Evolutionary conservation across 805 yeast genomes (phyloP).

Genomic region (Yamadazyma ubonensis): DNA sequence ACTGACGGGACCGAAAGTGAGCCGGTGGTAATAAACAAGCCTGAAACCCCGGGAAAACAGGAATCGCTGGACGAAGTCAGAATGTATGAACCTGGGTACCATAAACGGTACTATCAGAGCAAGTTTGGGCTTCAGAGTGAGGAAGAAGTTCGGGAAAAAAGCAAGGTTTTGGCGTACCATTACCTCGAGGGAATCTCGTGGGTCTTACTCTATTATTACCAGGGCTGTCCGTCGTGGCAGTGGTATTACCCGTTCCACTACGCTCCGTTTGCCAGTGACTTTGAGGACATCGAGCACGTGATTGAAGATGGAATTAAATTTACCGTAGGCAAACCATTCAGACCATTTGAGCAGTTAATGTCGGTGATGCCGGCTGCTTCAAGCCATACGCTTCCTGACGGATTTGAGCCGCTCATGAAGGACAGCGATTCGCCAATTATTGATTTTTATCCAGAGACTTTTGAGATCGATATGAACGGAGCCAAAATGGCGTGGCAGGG

Average conservation of each 20-base stretch:
- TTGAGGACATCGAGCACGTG: conserved; percentile 52
- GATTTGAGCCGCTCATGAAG: conserved; percentile 80
- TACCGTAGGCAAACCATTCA: conserved; percentile 71
- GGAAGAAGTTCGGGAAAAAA: conserved; percentile 52
- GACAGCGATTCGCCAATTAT: conserved; percentile 76
- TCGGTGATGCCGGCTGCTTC: conserved; percentile 94
- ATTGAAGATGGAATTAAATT: conserved; percentile 53
- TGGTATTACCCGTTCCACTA: conserved; percentile 98
- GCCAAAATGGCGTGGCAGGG: conserved; percentile 96
- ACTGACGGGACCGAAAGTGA: conserved; percentile 11
- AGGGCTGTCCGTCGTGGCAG: conserved; percentile 98
- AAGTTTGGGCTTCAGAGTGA: conserved; percentile 64
- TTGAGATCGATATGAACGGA: conserved; percentile 93
- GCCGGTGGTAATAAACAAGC: conserved; percentile 14
- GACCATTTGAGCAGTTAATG: conserved; percentile 93
- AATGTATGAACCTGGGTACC: conserved; percentile 86
- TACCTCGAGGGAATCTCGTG: conserved; percentile 97
- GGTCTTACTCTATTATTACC: conserved; percentile 91
- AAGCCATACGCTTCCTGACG: conserved; percentile 78
- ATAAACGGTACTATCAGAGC: conserved; percentile 70
- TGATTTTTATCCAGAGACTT: conserved; percentile 87
- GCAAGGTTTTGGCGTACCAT: conserved; percentile 60
- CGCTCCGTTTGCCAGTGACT: conserved; percentile 96
- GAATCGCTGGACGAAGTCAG: conserved; percentile 51
- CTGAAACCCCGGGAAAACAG: conserved; percentile 14